Evolutionary conservation across 768 basidiomycete genomes (phyloP).

Genomic region (Panaeolus papilionaceus): DNA sequence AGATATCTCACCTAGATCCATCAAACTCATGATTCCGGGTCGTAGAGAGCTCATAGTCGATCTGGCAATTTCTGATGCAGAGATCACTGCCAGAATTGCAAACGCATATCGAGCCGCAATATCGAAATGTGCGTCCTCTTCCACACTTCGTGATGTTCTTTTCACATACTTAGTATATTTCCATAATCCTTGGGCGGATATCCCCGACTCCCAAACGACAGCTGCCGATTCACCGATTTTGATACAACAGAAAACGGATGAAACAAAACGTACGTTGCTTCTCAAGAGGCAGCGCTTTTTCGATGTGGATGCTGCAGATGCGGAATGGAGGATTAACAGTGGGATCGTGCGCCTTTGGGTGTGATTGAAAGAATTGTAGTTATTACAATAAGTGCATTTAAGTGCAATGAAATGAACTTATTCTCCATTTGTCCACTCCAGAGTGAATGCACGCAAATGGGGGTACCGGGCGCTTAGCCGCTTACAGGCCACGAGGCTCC

Average conservation of each 20-base stretch:
- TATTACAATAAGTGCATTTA: not conserved
- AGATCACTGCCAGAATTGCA: conserved; percentile 43
- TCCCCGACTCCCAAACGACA: not conserved
- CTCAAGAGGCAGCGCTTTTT: conserved; percentile 66
- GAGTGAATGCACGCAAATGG: not conserved
- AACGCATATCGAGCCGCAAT: conserved; percentile 19
- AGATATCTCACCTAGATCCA: conserved; percentile 67
- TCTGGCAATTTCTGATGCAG: conserved; percentile 59
- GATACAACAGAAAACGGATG: conserved; percentile 35
- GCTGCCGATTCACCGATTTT: conserved; percentile 14
- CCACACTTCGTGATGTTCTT: not conserved
- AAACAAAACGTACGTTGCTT: conserved; percentile 41
- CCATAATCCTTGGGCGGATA: not conserved
- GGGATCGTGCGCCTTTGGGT: conserved; percentile 37
- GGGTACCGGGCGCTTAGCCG: conserved; percentile 9
- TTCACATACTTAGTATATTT: not conserved
- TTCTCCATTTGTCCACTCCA: not conserved
- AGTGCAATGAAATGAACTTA: too few species aligned
- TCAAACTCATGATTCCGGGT: conserved; percentile 57
- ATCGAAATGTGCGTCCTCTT: conserved; percentile 3
- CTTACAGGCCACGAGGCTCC: not conserved
- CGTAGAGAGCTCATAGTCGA: conserved; percentile 62
- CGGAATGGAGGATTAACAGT: conserved; percentile 72
- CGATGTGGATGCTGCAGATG: conserved; percentile 65
- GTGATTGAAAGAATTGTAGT: not conserved